Conservation (phyloP, 306 rosid species). For the Vigna unguiculata region DNA sequence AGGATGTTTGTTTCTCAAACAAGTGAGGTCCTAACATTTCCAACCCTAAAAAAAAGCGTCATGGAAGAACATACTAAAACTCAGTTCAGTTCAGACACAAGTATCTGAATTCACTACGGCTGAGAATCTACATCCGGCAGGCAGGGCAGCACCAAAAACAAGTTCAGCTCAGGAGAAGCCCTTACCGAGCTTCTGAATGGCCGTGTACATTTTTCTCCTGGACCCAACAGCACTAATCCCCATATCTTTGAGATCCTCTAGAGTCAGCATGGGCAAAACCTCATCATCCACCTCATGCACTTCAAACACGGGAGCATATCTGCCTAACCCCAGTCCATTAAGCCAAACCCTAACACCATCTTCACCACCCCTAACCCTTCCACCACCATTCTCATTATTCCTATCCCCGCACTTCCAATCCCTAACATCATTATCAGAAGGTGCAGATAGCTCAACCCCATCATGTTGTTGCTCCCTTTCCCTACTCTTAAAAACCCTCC, state of each 20-base stretch:
- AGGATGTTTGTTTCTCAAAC: conserved; percentile 41
- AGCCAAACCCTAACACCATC: conserved; percentile 96
- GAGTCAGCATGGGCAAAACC: conserved; percentile 79
- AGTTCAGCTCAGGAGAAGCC: conserved; percentile 68
- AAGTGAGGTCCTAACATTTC: conserved; percentile 57
- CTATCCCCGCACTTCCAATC: conserved; percentile 71
- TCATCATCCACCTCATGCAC: conserved; percentile 97
- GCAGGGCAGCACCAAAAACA: background rate
- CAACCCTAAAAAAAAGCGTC: conserved; percentile 48
- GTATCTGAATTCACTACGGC: conserved; percentile 65
- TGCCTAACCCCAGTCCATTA: conserved; percentile 81
- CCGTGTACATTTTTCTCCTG: conserved; percentile 83
- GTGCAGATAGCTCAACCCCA: conserved; percentile 80
- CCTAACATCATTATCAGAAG: conserved; percentile 80
- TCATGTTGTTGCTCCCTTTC: conserved; percentile 57
- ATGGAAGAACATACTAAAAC: conserved; percentile 53
- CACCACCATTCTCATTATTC: conserved; percentile 60
- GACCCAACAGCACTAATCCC: conserved; percentile 92
- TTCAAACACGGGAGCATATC: conserved; percentile 93
- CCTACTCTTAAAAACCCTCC: conserved; percentile 70
- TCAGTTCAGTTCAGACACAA: conserved; percentile 50
- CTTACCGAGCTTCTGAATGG: conserved; percentile 93
- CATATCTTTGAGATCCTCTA: conserved; percentile 91
- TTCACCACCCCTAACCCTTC: conserved; percentile 68
- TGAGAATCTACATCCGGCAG: conserved; percentile 43